Evolutionary conservation across 129 eudicot species (phyloP).

Genomic region (Arctium lappa): DNA sequence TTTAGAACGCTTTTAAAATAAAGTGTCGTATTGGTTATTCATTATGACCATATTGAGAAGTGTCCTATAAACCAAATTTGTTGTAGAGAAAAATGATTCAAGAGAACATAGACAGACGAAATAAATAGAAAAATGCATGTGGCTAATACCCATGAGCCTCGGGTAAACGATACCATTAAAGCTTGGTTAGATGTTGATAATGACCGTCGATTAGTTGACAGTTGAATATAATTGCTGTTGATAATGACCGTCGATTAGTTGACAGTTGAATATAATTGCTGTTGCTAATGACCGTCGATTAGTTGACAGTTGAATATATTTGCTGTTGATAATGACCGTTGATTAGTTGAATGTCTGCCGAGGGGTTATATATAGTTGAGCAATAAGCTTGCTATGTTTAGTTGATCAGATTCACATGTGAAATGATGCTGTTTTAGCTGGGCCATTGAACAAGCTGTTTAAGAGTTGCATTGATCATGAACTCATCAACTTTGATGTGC

Average conservation of each 20-base stretch:
- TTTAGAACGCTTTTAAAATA: too few relatives aligned
- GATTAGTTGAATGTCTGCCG: slow-evolving; percentile 39
- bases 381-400: slow-evolving; percentile 80
- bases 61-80: too few relatives aligned
- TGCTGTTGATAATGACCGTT: background rate
- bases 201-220: slow-evolving; percentile 43
- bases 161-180: slow-evolving; percentile 75
- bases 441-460: slow-evolving; percentile 85
- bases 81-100: background rate
- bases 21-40: too few relatives aligned
- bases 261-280: background rate
- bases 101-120: background rate
- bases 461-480: slow-evolving; percentile 86
- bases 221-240: background rate
- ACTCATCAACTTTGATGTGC: slow-evolving; percentile 87
- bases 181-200: slow-evolving; percentile 78
- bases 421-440: slow-evolving; percentile 93
- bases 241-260: slow-evolving; percentile 37
- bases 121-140: slow-evolving; percentile 16
- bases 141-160: slow-evolving; percentile 37
- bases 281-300: background rate
- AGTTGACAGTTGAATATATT: background rate
- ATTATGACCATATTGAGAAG: too few relatives aligned
- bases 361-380: slow-evolving; percentile 78
- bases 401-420: slow-evolving; percentile 77